Percentiles rank a stretch among this genome's conserved stretches.
Evolutionary conservation across 257 asterid species (phyloP).

Genomic region (Forsythia suspensa): DNA sequence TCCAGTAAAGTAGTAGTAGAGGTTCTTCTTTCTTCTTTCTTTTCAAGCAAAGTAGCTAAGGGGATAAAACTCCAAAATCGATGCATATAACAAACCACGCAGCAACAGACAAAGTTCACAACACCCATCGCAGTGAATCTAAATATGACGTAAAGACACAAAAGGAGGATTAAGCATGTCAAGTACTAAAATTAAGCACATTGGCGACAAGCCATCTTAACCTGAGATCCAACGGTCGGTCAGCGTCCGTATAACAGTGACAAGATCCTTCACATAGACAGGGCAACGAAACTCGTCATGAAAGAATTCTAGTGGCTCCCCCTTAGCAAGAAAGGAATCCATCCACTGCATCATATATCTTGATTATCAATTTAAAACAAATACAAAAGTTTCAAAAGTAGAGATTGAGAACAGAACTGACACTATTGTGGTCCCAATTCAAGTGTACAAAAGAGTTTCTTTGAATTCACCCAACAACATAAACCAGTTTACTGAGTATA

Average conservation of each 20-base stretch:
- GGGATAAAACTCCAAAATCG: neutral
- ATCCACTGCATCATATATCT: conserved; percentile 70
- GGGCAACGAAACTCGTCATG: conserved; percentile 94
- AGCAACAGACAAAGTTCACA: neutral
- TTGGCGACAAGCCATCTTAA: conserved; percentile 29
- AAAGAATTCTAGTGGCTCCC: conserved; percentile 65
- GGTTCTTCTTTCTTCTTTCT: neutral
- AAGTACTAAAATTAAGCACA: neutral
- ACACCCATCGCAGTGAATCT: neutral
- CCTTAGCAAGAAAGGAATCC: conserved; percentile 76
- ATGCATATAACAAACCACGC: neutral
- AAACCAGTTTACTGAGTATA: neutral
- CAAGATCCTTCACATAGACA: conserved; percentile 84
- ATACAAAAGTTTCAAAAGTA: conserved; percentile 6
- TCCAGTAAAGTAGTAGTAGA: neutral
- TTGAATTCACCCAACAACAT: neutral
- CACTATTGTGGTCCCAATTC: neutral
- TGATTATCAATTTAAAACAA: conserved; percentile 13
- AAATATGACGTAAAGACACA: neutral
- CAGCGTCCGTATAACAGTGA: conserved; percentile 42
- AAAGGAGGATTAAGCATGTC: neutral
- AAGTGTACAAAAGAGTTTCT: neutral
- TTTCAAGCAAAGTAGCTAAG: neutral
- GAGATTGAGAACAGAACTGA: conserved; percentile 3
- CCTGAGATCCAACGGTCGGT: conserved; percentile 79